phyloP scores from a whole-genome alignment of 2,329 filamentous ascomycete species.

The Trichoderma oligosporum region DNA sequence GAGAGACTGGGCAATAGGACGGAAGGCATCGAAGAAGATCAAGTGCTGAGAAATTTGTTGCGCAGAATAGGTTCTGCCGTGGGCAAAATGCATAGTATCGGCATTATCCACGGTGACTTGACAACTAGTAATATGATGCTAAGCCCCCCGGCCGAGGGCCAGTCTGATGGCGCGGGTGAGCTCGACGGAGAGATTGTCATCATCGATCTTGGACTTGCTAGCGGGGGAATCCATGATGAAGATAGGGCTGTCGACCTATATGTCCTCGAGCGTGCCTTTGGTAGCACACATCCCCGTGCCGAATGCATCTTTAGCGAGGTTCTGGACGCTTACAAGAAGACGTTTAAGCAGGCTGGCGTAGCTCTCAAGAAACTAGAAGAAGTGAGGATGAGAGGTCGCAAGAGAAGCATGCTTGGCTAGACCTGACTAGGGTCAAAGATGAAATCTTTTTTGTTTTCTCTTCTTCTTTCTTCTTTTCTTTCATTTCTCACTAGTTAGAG shows the following conservation, averaged over 20 bases:
- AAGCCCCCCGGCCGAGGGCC: slow-evolving; percentile 31
- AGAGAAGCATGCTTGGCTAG: slow-evolving; percentile 93
- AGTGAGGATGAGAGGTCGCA: slow-evolving; percentile 87
- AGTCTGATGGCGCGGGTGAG: slow-evolving; percentile 25
- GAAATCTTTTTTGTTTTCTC: not conserved
- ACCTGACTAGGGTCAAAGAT: not conserved
- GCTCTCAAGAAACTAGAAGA: slow-evolving; percentile 84
- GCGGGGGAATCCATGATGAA: slow-evolving; percentile 77
- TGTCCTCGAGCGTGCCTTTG: slow-evolving; percentile 90
- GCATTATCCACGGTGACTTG: slow-evolving; percentile 89
- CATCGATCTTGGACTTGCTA: slow-evolving; percentile 92
- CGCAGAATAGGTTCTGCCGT: slow-evolving; percentile 66
- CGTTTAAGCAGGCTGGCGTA: slow-evolving; percentile 68
- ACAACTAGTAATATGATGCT: slow-evolving; percentile 98
- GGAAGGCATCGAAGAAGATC: slow-evolving; percentile 41
- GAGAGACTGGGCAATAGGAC: slow-evolving; percentile 56
- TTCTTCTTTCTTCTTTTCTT: not conserved
- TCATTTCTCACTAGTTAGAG: not conserved
- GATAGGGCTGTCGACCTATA: slow-evolving; percentile 95
- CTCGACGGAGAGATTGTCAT: slow-evolving; percentile 75
- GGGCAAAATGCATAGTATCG: slow-evolving; percentile 73
- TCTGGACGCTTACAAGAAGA: slow-evolving; percentile 67
- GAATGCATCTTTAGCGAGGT: slow-evolving; percentile 73
- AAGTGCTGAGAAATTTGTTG: slow-evolving; percentile 60
- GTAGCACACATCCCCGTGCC: slow-evolving; percentile 85